Base-by-base conservation (phyloP, 2,329 filamentous ascomycete genomes). In the Colletotrichum musicola region DNA sequence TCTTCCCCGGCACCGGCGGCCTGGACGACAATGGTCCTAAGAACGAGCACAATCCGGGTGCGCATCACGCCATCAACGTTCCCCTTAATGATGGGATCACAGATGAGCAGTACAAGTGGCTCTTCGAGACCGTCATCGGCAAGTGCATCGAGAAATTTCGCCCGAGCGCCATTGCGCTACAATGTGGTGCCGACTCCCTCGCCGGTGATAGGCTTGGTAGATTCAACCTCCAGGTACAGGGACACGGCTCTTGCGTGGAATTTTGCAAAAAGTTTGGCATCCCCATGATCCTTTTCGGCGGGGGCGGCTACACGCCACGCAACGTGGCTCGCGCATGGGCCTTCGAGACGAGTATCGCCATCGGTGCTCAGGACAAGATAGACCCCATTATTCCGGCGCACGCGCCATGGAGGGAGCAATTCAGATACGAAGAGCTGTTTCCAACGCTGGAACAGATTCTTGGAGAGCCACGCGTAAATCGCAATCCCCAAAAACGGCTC, bases 321-420 rank as follows among this genome's bases (percentile, higher is more conserved):
- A 99, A 99, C 76, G 96, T 99, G 6, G 96, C 96, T 49, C 92
- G 96, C 62, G 94, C 95, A 35, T 99, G 96, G 96, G 94, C 95
- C 25, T 95, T 97, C 81, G 96, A 99, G 82, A 99, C 96, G 13
- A 92, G 93, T 69, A 93, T 98, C 73, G 94, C 94, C 69, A 93
- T 97, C 71, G 90, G 91, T 73, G 90, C 90, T 65, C 86, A 92
- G 69, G 86, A 92, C 71, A 87, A 88, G 65, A 91, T 98, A 71
- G 83, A 85, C 77, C 88, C 92, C 18, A 86, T 89, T 13, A 91
- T 98, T 30, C 95, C 96, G 0, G 81, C 88, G 42, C 90, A 97
- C 74, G 90, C 95, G 7, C 93, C 94, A 0, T 97, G 95, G 85
- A 90, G 94, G 66, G 90, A 93, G 71, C 94, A 97, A 71, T 99